Conservation (phyloP, 192 early-diverging fungal genomes). For the Gorgonomyces haynaldii region DNA sequence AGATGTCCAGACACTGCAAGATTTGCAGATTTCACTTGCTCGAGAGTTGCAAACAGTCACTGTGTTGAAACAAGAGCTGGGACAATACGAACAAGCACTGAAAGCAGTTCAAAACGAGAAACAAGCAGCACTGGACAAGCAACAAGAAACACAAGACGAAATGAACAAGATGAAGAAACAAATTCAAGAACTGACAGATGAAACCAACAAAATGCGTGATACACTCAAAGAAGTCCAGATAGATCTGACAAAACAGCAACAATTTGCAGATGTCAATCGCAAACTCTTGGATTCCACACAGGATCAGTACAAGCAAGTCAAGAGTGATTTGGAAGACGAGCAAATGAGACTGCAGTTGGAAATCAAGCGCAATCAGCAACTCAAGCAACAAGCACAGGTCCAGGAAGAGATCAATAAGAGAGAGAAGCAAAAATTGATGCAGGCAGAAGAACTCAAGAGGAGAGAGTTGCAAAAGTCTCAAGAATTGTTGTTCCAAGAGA, state of each 20-base stretch:
- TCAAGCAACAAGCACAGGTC: slow-evolving; percentile 1
- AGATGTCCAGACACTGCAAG: slow-evolving; percentile 40
- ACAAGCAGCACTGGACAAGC: slow-evolving; percentile 29
- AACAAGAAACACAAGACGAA: slow-evolving; percentile 35
- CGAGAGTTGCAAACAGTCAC: slow-evolving; percentile 35
- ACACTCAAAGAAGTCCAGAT: slow-evolving; percentile 45
- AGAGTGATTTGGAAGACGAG: slow-evolving; percentile 28
- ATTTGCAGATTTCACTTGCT: slow-evolving; percentile 35
- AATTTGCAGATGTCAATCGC: slow-evolving; percentile 52
- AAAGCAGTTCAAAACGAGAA: slow-evolving; percentile 29
- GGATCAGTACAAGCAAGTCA: slow-evolving; percentile 47
- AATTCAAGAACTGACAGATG: slow-evolving; percentile 42
- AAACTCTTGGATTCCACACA: slow-evolving; percentile 47
- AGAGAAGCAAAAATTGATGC: slow-evolving; percentile 1
- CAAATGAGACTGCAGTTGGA: slow-evolving; percentile 7
- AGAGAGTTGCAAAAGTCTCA: background rate
- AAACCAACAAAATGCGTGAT: slow-evolving; percentile 29
- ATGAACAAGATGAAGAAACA: slow-evolving; percentile 31
- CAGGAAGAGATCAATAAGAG: background rate
- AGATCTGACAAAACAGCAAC: slow-evolving; percentile 47
- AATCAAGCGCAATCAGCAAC: background rate
- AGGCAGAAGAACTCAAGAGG: background rate
- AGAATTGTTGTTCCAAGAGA: background rate
- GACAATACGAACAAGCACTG: slow-evolving; percentile 14
- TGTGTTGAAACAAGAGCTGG: slow-evolving; percentile 22